These are phyloP conservation scores for Oxalis stricta DNA, from an alignment of 441 rosid genomes.

Conservation along the genomic window DNA sequence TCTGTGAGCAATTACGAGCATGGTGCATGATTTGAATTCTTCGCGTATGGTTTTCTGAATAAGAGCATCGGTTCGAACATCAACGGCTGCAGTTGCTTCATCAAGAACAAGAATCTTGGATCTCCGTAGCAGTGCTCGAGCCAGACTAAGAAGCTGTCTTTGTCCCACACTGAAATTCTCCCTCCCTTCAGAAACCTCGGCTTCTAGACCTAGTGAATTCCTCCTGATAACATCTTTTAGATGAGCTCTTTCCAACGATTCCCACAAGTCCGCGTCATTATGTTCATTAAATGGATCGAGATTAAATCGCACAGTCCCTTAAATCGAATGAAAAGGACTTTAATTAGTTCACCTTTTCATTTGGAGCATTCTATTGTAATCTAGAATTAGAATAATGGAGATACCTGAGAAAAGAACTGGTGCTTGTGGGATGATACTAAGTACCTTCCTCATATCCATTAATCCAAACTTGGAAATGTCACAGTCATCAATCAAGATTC, in stretches of 20 bases:
- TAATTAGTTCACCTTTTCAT: slow-evolving; percentile 1
- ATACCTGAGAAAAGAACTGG: slow-evolving; percentile 98
- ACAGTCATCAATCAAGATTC: slow-evolving; percentile 55
- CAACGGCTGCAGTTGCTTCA: slow-evolving; percentile 97
- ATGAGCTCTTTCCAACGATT: slow-evolving; percentile 91
- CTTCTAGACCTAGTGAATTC: slow-evolving; percentile 60
- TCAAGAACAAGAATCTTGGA: slow-evolving; percentile 95
- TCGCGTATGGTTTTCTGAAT: slow-evolving; percentile 87
- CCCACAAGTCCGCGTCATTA: slow-evolving; percentile 89
- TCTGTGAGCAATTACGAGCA: slow-evolving; percentile 87
- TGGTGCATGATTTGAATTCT: slow-evolving; percentile 74
- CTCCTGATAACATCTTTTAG: slow-evolving; percentile 68
- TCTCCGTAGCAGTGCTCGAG: slow-evolving; percentile 75
- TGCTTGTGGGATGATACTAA: slow-evolving; percentile 83
- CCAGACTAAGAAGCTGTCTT: slow-evolving; percentile 89
- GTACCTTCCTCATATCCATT: slow-evolving; percentile 56
- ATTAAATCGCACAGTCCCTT: slow-evolving; percentile 87
- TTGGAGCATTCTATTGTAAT: no score
- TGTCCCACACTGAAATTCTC: slow-evolving; percentile 97
- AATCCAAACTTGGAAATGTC: slow-evolving; percentile 69
- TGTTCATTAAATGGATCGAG: slow-evolving; percentile 90
- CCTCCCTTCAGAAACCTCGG: slow-evolving; percentile 85
- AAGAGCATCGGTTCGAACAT: slow-evolving; percentile 81
- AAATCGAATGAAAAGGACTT: slow-evolving; percentile 7
- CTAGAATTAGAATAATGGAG: not conserved